Evolutionary conservation across 495 filamentous ascomycete genomes (phyloP).

Genomic region (Staphylotrichum tortipilum): DNA sequence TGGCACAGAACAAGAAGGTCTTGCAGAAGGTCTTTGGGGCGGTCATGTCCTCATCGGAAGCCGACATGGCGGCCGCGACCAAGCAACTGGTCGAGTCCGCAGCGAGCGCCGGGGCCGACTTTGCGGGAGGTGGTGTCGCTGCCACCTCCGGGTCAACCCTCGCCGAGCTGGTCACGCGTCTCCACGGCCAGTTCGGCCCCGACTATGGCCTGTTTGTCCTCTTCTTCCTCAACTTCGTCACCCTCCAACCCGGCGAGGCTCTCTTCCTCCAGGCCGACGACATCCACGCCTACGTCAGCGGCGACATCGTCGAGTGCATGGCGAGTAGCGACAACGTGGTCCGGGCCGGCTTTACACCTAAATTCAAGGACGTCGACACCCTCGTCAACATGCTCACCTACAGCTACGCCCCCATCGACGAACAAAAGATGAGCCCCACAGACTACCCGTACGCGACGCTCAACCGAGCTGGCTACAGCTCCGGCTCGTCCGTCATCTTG

Average conservation of each 20-base stretch:
- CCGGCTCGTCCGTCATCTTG: conserved; percentile 56
- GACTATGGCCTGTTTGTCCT: conserved; percentile 40
- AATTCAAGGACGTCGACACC: conserved; percentile 92
- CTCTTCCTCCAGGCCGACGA: conserved; percentile 95
- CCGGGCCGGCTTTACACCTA: conserved; percentile 92
- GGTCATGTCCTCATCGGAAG: conserved; percentile 67
- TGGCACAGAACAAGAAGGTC: conserved; percentile 66
- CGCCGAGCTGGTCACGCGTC: conserved; percentile 62
- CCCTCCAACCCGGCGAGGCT: conserved; percentile 75
- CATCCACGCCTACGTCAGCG: conserved; percentile 91
- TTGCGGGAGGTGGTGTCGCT: conserved; percentile 54
- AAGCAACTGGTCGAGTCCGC: conserved; percentile 63
- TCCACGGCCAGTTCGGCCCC: conserved; percentile 50
- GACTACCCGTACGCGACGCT: conserved; percentile 78
- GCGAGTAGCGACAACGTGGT: conserved; percentile 96
- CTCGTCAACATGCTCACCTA: conserved; percentile 93
- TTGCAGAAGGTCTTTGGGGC: conserved; percentile 64
- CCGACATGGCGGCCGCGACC: conserved; percentile 53
- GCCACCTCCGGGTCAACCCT: conserved; percentile 58
- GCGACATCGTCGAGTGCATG: conserved; percentile 99
- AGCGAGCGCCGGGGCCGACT: conserved; percentile 49
- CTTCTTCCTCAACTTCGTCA: conserved; percentile 39
- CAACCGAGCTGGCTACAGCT: conserved; percentile 68
- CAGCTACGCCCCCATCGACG: conserved; percentile 80
- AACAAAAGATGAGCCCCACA: conserved; percentile 81